Percentiles rank a stretch among this genome's conserved stretches.
These are phyloP conservation scores for Chlamydomonas sp. DNA, from an alignment of 139 green algal genomes.

Conservation along the genomic window DNA sequence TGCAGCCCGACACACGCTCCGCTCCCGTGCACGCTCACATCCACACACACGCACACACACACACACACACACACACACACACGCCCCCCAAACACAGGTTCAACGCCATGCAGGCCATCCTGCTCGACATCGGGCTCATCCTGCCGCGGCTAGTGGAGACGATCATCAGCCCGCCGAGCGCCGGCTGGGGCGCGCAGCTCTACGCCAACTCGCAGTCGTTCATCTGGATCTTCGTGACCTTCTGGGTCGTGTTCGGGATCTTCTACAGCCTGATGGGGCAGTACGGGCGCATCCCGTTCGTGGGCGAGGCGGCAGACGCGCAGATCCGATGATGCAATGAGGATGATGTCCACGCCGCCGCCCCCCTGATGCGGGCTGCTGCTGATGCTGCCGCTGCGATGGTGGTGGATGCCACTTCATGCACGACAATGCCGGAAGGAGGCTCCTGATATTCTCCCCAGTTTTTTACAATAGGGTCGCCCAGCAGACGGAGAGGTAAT, in stretches of 20 bases:
- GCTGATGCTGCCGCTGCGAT: no score
- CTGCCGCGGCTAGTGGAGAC: slow-evolving; percentile 46
- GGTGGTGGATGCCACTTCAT: no score
- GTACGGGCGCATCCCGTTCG: slow-evolving; percentile 36
- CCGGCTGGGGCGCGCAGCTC: slow-evolving; percentile 34
- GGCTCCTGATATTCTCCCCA: no score
- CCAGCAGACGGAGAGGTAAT: no score
- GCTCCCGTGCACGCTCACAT: no score
- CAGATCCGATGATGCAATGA: slow-evolving; percentile 24
- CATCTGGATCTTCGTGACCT: slow-evolving; percentile 45
- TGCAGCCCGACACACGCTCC: no score
- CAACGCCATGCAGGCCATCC: slow-evolving; percentile 36
- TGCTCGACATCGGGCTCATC: slow-evolving; percentile 51
- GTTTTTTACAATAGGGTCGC: no score
- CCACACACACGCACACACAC: no score
- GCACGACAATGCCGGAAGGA: no score
- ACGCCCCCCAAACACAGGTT: no score
- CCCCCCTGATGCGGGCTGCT: not conserved
- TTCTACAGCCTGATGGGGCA: slow-evolving; percentile 26
- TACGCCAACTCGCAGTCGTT: slow-evolving; percentile 45
- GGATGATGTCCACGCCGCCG: not conserved
- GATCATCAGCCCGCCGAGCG: slow-evolving; percentile 23
- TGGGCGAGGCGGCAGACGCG: slow-evolving; percentile 41
- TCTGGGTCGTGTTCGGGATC: slow-evolving; percentile 35
- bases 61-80: no score